Percentiles rank a stretch among this genome's conserved stretches.
phyloP scores from a whole-genome alignment of 805 yeast species.

The Hanseniaspora taiwanica region DNA sequence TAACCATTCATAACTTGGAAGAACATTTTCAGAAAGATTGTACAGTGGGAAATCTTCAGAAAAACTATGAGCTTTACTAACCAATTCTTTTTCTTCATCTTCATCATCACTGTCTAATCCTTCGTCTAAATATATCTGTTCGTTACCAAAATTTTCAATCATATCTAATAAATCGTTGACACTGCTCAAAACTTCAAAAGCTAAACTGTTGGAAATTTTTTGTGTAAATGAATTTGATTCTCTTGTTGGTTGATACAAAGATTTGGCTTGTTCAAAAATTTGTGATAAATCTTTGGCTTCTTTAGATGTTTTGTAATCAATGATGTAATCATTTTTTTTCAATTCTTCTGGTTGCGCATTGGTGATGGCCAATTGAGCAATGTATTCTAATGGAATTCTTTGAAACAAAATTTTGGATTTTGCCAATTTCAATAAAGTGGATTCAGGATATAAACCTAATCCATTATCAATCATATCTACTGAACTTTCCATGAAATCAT shows the following conservation, averaged over 20 bases:
- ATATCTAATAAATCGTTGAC: slow-evolving; percentile 60
- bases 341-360: too few relatives aligned
- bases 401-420: slow-evolving; percentile 42
- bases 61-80: slow-evolving; percentile 13
- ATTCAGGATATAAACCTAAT: slow-evolving; percentile 33
- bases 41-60: slow-evolving; percentile 42
- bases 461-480: slow-evolving; percentile 58
- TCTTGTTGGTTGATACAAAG: background rate
- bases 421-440: slow-evolving; percentile 36
- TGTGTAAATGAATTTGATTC: too few relatives aligned
- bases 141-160: slow-evolving; percentile 50
- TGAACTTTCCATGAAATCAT: slow-evolving; percentile 56
- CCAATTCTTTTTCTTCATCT: slow-evolving; percentile 26
- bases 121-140: slow-evolving; percentile 34
- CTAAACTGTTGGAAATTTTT: too few relatives aligned
- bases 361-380: slow-evolving; percentile 37
- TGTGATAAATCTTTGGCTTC: background rate
- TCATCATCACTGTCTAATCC: slow-evolving; percentile 45
- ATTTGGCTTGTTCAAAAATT: background rate
- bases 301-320: too few relatives aligned
- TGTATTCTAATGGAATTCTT: slow-evolving; percentile 44
- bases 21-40: slow-evolving; percentile 22
- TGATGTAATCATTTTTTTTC: too few relatives aligned
- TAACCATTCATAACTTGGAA: slow-evolving; percentile 41
- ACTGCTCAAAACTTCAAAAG: slow-evolving; percentile 40